Percentiles rank a stretch among this genome's conserved stretches.
phyloP scores from a whole-genome alignment of 768 basidiomycete species.

The Lentinula aciculospora region DNA sequence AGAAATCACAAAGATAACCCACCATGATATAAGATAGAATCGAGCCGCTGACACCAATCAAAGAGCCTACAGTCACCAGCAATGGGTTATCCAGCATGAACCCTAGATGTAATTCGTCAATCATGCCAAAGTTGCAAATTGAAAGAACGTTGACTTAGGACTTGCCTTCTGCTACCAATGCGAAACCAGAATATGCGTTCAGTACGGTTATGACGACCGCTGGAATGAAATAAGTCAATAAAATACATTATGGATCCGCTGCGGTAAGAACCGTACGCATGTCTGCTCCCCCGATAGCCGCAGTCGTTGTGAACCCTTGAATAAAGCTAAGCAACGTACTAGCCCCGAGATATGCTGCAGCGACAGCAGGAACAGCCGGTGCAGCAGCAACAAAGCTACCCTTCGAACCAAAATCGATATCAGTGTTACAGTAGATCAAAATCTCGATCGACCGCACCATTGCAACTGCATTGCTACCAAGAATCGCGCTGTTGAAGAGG shows the following conservation, averaged over 20 bases:
- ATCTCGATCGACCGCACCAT: slow-evolving; percentile 33
- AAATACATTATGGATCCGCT: not conserved
- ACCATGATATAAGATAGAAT: slow-evolving; percentile 94
- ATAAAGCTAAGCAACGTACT: slow-evolving; percentile 77
- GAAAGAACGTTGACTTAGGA: not conserved
- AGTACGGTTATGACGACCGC: slow-evolving; percentile 88
- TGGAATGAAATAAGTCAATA: slow-evolving; percentile 21
- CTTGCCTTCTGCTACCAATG: slow-evolving; percentile 74
- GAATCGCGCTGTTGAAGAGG: slow-evolving; percentile 63
- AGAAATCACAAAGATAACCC: slow-evolving; percentile 14
- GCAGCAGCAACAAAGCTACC: slow-evolving; percentile 69
- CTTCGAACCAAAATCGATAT: slow-evolving; percentile 2
- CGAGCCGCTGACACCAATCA: slow-evolving; percentile 88
- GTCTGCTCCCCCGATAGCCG: slow-evolving; percentile 90
- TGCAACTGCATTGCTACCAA: slow-evolving; percentile 64
- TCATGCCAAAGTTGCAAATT: not conserved
- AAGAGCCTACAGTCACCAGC: slow-evolving; percentile 75
- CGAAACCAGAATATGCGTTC: slow-evolving; percentile 89
- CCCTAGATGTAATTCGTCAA: slow-evolving; percentile 26
- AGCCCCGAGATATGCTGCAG: slow-evolving; percentile 71
- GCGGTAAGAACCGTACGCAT: slow-evolving; percentile 54
- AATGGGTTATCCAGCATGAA: slow-evolving; percentile 89
- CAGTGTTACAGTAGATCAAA: not conserved
- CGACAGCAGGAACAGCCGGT: slow-evolving; percentile 65
- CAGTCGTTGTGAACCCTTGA: slow-evolving; percentile 83